Evolutionary conservation across 1,139 yeast species (phyloP), one percentile per base, ranked within the genome.

Genomic region (Meyerozyma athensensis): DNA sequence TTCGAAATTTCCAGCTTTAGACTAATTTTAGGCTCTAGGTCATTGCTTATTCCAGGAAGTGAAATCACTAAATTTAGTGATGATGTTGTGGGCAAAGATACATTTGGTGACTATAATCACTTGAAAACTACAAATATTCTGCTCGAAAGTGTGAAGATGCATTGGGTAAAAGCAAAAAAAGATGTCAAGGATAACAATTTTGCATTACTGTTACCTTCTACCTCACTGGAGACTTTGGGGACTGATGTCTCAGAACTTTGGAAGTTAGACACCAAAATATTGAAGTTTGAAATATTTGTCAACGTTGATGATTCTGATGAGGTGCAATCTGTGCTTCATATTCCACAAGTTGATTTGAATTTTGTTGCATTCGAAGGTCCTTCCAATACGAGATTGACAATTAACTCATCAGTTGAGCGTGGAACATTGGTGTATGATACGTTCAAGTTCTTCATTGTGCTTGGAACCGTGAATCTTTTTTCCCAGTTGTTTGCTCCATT

Each of bases 391-490:
- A 55, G 48, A 26, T 41, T 77, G 18, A 40, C 53, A 4, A 40
- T 72, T 1, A 58, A 59, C 19, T 43, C 57, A 20, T 49, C 53
- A 12, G 43, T 65, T 13, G 61, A 63, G 10, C 56, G 58, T 12
- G 31, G 72, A 1, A 62, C 56, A 23, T 50, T 64, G 1, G 48
- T 59, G n/a, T 61, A 72, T 35, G 79, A 81, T 34, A 57, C 72
- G 9, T 70, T 68, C 46, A 72, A 75, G 21, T 58, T 74, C 19
- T 80, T 79, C 50, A 63, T 74, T 1, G 44, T 77, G 0, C 53
- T 79, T 12, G 84, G 89, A 1, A 61, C 79, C 7, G 46, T 77
- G 3, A 77, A 76, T 47, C 54, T 81, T 10, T 46, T 81, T 13
- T 64, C 68, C 38, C 77, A 77, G 44, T 65, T 73, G 4, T 41